These are phyloP conservation scores for Asclepias syriaca DNA, from an alignment of 257 asterid species.

Conservation along the genomic window DNA sequence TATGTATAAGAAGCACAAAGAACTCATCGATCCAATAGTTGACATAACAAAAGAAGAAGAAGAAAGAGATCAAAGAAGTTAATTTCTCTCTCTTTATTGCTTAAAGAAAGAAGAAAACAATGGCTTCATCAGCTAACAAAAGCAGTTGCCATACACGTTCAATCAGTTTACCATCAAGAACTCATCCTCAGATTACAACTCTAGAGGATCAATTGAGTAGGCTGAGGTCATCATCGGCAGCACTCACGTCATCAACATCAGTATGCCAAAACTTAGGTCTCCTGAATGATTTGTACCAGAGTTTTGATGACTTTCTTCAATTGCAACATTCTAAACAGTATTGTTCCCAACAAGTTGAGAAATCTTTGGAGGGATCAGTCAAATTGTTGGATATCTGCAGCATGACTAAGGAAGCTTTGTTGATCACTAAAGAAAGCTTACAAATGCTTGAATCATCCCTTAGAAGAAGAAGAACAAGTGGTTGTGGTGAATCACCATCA, in stretches of 20 bases:
- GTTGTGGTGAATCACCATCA: not conserved
- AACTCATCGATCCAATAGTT: not conserved
- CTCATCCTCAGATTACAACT: slow-evolving; percentile 21
- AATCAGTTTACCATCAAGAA: slow-evolving; percentile 24
- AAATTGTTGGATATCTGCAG: slow-evolving; percentile 12
- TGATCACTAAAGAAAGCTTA: not conserved
- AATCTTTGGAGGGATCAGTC: slow-evolving; percentile 9
- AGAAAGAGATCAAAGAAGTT: too few species aligned
- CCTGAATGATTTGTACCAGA: not conserved
- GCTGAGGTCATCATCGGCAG: not conserved
- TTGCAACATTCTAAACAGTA: not conserved
- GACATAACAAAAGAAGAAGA: not conserved
- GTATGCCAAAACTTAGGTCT: slow-evolving; percentile 6
- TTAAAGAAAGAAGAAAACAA: not conserved
- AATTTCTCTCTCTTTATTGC: not conserved
- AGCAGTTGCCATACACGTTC: slow-evolving; percentile 19
- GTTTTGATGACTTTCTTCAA: slow-evolving; percentile 9
- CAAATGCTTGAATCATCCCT: slow-evolving; percentile 1
- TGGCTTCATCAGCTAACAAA: not conserved
- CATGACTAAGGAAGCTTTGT: not conserved
- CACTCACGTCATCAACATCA: not conserved
- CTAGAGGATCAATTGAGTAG: not conserved
- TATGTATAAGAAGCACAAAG: not conserved
- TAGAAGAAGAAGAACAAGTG: slow-evolving; percentile 1
- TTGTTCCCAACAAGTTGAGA: not conserved